Evolutionary conservation across 345 rosid species (phyloP), one percentile per base, ranked within the genome.

Genomic region (Salix udensis): DNA sequence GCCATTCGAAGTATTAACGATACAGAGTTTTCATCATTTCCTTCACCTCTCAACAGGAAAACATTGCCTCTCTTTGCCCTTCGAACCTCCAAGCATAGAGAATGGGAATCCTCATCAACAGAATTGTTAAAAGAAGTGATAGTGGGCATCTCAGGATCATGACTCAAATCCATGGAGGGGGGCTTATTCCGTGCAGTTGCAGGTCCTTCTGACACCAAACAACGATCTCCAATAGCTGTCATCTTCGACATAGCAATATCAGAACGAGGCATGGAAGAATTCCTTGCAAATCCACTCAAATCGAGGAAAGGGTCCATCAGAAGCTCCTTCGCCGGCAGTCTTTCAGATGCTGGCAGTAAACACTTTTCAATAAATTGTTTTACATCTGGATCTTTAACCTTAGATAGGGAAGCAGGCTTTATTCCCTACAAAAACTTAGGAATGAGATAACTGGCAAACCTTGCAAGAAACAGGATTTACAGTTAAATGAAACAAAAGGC

Each of bases 231-330:
- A 42, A 76, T 53, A 8, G 90, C 91, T 58, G 92, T 88, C 65
- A 82, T 85, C 76, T 86, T 90, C 14, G 96, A 91, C 86, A 89
- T 78, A 28, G 89, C 90, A 69, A 88, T 85, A 68, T 88, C 93
- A 4, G 93, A 91, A 79, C 88, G 93, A 3, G 83, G 86, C 30
- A 87, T 77, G 62, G 92, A 88, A 80, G 55, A 79, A 79, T 79
- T 87, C 75, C 78, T 87, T 48, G 75, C 78, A 24, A 61, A 58
- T 40, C 74, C 74, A 64, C 58, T 74, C 37, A 50, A 21, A 14
- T 62, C 77, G 0, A 79, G 74, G 24, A 79, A 79, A 55, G 82
- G 78, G 53, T 79, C 78, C 62, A 15, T 74, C 46, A 79, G 34
- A 48, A 79, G 82, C 50, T 79, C 78, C 24, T 44, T 62, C 0